A percentile compares a stretch with the other conserved stretches of the same genome.
These are phyloP conservation scores for Boechera divaricarpa DNA, from an alignment of 345 rosid species.

Conservation along the genomic window DNA sequence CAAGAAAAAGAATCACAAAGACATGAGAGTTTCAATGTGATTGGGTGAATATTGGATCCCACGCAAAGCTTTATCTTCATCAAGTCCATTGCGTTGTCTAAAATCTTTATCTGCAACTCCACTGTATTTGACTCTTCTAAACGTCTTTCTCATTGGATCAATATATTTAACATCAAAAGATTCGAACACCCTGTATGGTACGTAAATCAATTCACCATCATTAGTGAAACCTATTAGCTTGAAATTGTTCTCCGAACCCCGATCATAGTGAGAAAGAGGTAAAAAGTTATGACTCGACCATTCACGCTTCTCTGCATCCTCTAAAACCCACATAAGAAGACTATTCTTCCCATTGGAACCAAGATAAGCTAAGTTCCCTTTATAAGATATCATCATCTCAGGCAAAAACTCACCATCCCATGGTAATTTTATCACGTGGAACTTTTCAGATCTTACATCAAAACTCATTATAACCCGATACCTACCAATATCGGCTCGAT, in stretches of 20 bases:
- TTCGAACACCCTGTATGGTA: neutral
- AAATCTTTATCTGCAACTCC: constrained; percentile 11
- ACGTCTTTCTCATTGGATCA: neutral
- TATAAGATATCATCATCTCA: constrained; percentile 4
- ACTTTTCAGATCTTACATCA: constrained; percentile 13
- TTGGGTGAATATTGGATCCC: neutral
- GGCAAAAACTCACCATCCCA: neutral
- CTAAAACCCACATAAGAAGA: constrained; percentile 4
- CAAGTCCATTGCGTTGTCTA: constrained; percentile 4
- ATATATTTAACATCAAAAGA: constrained; percentile 19
- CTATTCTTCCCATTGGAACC: neutral
- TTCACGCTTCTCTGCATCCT: neutral
- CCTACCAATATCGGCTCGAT: neutral
- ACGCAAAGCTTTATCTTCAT: neutral
- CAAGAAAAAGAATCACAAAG: constrained; percentile 4
- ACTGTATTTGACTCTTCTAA: neutral
- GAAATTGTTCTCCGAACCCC: neutral
- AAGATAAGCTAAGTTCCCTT: constrained; percentile 26
- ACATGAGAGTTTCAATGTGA: constrained; percentile 12
- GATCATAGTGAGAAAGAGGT: constrained; percentile 25
- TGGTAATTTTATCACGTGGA: neutral
- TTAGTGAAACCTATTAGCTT: constrained; percentile 11
- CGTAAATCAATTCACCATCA: constrained; percentile 29
- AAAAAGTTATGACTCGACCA: neutral
- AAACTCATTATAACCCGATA: neutral